Evolutionary conservation across 2,329 filamentous ascomycete genomes (phyloP).

Genomic region (Fusarium ambrosium): DNA sequence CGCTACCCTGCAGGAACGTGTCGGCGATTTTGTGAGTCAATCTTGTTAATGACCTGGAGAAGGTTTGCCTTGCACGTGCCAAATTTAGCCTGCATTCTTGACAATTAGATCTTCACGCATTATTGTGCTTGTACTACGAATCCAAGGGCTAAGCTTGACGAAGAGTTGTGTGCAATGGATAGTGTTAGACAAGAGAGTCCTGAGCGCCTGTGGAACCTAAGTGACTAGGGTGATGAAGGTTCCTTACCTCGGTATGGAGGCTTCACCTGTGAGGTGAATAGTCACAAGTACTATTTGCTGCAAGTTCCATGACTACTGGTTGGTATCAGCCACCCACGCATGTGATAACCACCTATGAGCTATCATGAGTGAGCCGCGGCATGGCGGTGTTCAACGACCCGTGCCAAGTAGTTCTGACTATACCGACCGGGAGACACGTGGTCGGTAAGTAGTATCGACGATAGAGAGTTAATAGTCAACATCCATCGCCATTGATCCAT

Average conservation of each 20-base stretch:
- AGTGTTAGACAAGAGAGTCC: background rate
- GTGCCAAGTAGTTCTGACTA: background rate
- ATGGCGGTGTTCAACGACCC: background rate
- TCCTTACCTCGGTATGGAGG: background rate
- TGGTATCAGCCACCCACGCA: background rate
- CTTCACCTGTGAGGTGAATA: background rate
- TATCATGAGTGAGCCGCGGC: background rate
- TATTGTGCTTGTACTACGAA: too few species aligned
- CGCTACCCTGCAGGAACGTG: slow-evolving; percentile 33
- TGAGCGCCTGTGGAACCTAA: background rate
- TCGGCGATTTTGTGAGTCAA: background rate
- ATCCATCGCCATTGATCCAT: background rate
- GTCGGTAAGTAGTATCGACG: background rate
- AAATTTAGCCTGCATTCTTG: background rate
- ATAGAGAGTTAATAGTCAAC: background rate
- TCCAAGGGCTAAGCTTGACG: background rate
- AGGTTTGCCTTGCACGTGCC: slow-evolving; percentile 19
- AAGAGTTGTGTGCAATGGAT: background rate
- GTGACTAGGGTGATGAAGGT: background rate
- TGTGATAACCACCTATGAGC: background rate
- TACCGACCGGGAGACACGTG: background rate
- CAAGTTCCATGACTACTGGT: background rate
- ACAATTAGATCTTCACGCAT: background rate
- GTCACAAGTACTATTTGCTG: background rate
- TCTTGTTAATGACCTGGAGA: background rate